Evolutionary conservation across 2,329 filamentous ascomycete genomes (phyloP).

Genomic region (Didymella sp.): DNA sequence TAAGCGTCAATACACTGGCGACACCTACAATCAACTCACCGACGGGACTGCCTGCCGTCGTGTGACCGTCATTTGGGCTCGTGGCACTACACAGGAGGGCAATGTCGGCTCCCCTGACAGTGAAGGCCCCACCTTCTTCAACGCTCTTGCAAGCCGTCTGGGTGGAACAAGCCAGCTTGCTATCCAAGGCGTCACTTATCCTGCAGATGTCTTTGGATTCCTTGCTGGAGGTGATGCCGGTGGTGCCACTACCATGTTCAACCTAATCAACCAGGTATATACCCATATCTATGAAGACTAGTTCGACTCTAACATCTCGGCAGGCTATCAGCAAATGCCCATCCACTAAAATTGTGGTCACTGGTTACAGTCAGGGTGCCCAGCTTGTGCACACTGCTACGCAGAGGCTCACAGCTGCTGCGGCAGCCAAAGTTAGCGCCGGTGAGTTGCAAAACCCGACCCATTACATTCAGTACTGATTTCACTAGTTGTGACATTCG

Average conservation of each 20-base stretch:
- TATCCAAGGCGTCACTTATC: conserved; percentile 64
- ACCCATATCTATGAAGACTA: not conserved
- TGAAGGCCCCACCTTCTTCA: conserved; percentile 57
- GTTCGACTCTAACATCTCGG: not conserved
- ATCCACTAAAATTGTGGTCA: conserved; percentile 40
- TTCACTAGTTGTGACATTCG: conserved; percentile 44
- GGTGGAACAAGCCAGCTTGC: conserved; percentile 53
- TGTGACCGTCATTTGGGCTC: conserved; percentile 62
- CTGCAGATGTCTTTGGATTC: conserved; percentile 54
- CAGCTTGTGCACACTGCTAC: conserved; percentile 57
- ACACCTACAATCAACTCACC: conserved; percentile 43
- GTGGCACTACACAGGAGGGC: conserved; percentile 60
- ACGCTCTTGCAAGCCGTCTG: conserved; percentile 52
- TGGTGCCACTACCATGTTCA: conserved; percentile 55
- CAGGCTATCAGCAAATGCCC: conserved; percentile 35
- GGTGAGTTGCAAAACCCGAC: conserved; percentile 18
- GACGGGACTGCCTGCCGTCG: conserved; percentile 51
- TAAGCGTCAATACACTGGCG: conserved; percentile 28
- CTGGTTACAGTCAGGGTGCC: conserved; percentile 49
- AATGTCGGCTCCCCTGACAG: conserved; percentile 60
- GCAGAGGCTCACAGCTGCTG: conserved; percentile 32
- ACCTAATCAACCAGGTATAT: conserved; percentile 46
- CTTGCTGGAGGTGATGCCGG: conserved; percentile 54
- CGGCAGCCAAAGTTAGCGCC: conserved; percentile 32
- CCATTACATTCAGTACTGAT: conserved; percentile 1